Base-by-base conservation (phyloP, 768 basidiomycete genomes). In the Russula ochroleuca region DNA sequence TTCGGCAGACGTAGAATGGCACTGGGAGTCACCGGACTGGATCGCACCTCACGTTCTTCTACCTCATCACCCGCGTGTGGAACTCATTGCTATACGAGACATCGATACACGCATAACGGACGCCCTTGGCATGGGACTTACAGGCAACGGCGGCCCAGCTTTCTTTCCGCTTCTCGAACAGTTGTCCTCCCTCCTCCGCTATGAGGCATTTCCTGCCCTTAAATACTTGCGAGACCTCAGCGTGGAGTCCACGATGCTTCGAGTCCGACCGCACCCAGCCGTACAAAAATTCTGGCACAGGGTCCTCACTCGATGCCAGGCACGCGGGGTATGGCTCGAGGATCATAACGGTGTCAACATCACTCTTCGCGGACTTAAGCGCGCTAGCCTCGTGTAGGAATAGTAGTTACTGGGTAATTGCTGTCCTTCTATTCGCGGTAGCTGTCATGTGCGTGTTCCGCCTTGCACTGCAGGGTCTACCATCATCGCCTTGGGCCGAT, bases 21-120 rank as follows among this genome's bases (percentile, higher is more conserved):
- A 89, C 66, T 90, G 88, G 88, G 80, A 84, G 68, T 79, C 77
- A 57, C 88, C 88, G 0, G 87, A 90, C 70, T 90, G 88, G 88
- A 89, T 90, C 69, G 86, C 88, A 15, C 87, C 88, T 3, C 88
- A 90, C 60, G 78, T 87, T 45, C 75, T 90, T 7, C 78, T 90
- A 23, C 85, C 87, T 19, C 72, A 83, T 1, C 88, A 90, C 69
- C 80, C 82, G 0, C 76, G 75, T 8, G 72, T 90, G 13, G 74
- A 83, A 71, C 78, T 89, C 59, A 90, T 90, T 61, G 88, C 86
- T 10, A 84, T 90, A 62, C 79, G 87, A 21, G 87, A 86, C 67
- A 83, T 90, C 70, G 85, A 88, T 72, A 79, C 81, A 64, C 79
- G 87, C 61, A 73, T 90, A 25, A 67, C 77, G 15, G 82, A 81